Evolutionary conservation across 1,284 basidiomycete species (phyloP).

Genomic region (Meira miltonrushii): DNA sequence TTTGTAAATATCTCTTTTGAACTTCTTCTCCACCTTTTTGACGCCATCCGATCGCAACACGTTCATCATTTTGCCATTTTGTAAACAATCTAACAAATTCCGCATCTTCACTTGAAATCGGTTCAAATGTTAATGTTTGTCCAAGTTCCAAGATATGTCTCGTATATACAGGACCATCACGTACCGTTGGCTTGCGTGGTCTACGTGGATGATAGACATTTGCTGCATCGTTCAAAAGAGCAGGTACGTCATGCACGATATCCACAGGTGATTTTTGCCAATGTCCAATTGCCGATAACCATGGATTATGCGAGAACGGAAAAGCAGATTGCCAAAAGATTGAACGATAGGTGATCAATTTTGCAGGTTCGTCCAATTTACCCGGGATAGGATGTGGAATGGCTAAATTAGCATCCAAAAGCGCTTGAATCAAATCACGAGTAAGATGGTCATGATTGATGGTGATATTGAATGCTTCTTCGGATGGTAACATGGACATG

Average conservation of each 20-base stretch:
- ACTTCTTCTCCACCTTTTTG: conserved; percentile 32
- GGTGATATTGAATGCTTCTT: conserved; percentile 24
- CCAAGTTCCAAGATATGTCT: conserved; percentile 38
- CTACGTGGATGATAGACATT: conserved; percentile 15
- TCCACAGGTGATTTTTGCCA: conserved; percentile 17
- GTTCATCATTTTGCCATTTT: conserved; percentile 42
- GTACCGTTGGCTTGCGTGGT: conserved; percentile 11
- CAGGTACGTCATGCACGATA: conserved; percentile 1
- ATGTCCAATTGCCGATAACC: conserved; percentile 12
- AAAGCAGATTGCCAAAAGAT: conserved; percentile 39
- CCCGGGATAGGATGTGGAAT: conserved; percentile 20
- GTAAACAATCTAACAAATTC: conserved; percentile 37
- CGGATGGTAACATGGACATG: conserved; percentile 34
- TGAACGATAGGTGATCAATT: conserved; percentile 29
- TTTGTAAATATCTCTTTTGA: conserved; percentile 31
- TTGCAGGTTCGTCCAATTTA: neutral
- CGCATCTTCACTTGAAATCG: conserved; percentile 24
- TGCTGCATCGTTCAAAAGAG: neutral
- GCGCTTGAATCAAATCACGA: conserved; percentile 6
- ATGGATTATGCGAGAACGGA: conserved; percentile 16
- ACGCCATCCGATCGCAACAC: conserved; percentile 45
- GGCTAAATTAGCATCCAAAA: conserved; percentile 23
- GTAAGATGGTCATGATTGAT: neutral
- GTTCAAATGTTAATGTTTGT: conserved; percentile 40
- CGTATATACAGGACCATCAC: conserved; percentile 28